Evolutionary conservation across 805 yeast genomes (phyloP).

Genomic region (Kuraishia ogatae): DNA sequence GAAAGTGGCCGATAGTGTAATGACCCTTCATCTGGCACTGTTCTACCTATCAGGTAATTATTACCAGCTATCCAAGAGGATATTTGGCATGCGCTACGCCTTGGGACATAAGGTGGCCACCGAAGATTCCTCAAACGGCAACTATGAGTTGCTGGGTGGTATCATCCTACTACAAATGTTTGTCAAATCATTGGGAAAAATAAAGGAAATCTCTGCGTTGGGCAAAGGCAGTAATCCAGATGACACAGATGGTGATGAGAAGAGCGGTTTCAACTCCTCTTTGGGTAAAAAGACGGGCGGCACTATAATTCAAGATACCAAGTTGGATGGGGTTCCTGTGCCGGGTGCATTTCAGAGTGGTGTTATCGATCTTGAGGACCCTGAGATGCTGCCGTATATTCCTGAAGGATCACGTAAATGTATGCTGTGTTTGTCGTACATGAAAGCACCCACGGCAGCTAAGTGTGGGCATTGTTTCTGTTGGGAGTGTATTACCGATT

Average conservation of each 20-base stretch:
- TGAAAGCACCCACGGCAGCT: constrained; percentile 79
- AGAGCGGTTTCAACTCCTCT: constrained; percentile 1
- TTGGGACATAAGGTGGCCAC: constrained; percentile 52
- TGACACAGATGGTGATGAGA: constrained; percentile 8
- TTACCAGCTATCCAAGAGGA: constrained; percentile 67
- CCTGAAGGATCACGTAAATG: constrained; percentile 68
- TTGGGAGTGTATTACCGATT: constrained; percentile 83
- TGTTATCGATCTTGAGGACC: constrained; percentile 49
- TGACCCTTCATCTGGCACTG: constrained; percentile 67
- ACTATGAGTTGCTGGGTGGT: constrained; percentile 71
- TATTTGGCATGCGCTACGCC: constrained; percentile 75
- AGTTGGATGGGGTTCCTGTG: not conserved
- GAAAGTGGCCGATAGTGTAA: constrained; percentile 39
- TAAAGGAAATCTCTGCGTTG: constrained; percentile 15
- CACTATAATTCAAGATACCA: not conserved
- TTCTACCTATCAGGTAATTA: constrained; percentile 81
- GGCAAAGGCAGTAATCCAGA: constrained; percentile 9
- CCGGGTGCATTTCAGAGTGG: not conserved
- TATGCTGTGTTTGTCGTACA: constrained; percentile 72
- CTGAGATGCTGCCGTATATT: constrained; percentile 51
- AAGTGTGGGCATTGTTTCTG: constrained; percentile 92
- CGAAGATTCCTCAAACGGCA: constrained; percentile 34
- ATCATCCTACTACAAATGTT: constrained; percentile 45
- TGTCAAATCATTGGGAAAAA: constrained; percentile 31
- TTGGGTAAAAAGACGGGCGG: not conserved